These are phyloP conservation scores for Eutypa lata DNA, from an alignment of 2,329 filamentous ascomycete genomes.

Conservation along the genomic window DNA sequence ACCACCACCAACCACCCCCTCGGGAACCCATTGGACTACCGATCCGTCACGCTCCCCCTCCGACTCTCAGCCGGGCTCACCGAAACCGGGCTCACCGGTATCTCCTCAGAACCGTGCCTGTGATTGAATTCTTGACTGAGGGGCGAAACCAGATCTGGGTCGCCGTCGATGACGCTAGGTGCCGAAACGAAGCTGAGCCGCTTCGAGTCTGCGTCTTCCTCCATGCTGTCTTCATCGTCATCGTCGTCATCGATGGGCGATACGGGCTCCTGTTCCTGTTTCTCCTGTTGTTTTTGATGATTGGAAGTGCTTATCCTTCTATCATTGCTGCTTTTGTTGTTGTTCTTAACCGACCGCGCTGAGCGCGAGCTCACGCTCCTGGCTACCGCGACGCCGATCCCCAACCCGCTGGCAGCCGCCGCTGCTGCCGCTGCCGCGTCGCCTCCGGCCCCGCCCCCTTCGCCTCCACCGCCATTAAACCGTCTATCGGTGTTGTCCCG, in stretches of 20 bases:
- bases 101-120: constrained; percentile 1
- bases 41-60: constrained; percentile 9
- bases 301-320: not conserved
- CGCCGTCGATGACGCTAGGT: constrained; percentile 2
- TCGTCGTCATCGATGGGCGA: constrained; percentile 16
- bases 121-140: constrained; percentile 6
- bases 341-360: not conserved
- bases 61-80: constrained; percentile 20
- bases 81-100: constrained; percentile 7
- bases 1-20: too few relatives aligned
- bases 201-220: constrained; percentile 1
- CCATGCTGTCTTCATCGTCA: constrained; percentile 2
- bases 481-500: too few relatives aligned
- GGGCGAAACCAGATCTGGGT: constrained; percentile 16
- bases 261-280: constrained; percentile 7
- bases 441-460: not conserved
- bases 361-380: not conserved
- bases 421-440: not conserved
- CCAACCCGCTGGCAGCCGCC: too few relatives aligned
- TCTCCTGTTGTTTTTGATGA: not conserved
- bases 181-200: constrained; percentile 17
- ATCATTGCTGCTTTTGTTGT: not conserved
- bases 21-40: too few relatives aligned
- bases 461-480: not conserved
- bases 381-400: not conserved